Evolutionary conservation across 257 asterid genomes (phyloP).

Genomic region (Gentiana dahurica): DNA sequence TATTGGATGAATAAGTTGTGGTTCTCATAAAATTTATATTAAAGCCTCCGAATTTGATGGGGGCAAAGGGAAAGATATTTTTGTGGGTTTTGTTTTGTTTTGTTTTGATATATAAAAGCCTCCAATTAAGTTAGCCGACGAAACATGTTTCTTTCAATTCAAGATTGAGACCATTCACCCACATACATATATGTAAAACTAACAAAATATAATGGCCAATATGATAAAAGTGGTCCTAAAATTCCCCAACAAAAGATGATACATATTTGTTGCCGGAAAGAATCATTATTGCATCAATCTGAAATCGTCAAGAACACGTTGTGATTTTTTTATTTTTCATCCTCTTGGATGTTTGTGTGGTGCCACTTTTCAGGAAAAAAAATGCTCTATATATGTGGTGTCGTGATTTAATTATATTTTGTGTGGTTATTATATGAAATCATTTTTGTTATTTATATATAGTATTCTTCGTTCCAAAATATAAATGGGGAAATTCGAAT

Average conservation of each 20-base stretch:
- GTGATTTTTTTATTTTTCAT: no score
- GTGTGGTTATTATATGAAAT: no score
- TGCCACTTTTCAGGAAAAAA: no score
- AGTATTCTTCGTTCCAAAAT: no score
- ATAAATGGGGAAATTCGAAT: no score
- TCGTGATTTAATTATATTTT: no score
- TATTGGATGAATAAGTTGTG: conserved; percentile 22
- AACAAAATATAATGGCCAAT: conserved; percentile 19
- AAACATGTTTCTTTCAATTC: conserved; percentile 22
- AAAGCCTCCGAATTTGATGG: conserved; percentile 22
- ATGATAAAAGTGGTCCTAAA: conserved; percentile 44
- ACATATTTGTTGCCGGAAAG: no score
- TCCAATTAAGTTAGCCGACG: conserved; percentile 20
- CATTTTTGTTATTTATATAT: no score
- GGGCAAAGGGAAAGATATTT: conserved; percentile 21
- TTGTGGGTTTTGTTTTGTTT: conserved; percentile 8
- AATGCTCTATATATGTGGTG: no score
- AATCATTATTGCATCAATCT: no score
- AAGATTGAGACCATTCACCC: conserved; percentile 32
- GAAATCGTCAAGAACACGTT: no score
- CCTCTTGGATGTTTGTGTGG: no score
- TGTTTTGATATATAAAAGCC: conserved; percentile 1
- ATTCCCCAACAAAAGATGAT: conserved; percentile 9
- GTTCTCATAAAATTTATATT: conserved; percentile 11
- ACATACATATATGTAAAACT: conserved; percentile 3